These are phyloP conservation scores for Phytophthora idaei DNA, from an alignment of 352 stramenopile species.

Conservation along the genomic window DNA sequence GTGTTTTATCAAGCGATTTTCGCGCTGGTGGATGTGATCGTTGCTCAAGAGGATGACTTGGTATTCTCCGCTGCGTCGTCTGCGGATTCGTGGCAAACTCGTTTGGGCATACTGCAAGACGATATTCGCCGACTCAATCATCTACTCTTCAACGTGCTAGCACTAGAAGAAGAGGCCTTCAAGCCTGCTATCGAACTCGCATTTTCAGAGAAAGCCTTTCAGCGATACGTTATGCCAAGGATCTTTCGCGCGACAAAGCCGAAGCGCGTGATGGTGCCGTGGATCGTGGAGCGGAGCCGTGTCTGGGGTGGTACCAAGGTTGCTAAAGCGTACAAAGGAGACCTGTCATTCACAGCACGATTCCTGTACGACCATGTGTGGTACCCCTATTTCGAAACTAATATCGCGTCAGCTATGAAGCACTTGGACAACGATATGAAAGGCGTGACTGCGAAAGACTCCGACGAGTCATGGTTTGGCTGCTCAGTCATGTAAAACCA, in stretches of 20 bases:
- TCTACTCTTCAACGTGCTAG: conserved; percentile 66
- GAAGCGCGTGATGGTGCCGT: conserved; percentile 76
- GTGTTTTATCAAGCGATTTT: conserved; percentile 70
- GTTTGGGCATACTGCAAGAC: conserved; percentile 56
- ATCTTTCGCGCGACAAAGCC: conserved; percentile 68
- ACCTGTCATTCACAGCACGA: conserved; percentile 73
- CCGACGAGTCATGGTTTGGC: conserved; percentile 63
- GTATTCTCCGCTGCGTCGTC: conserved; percentile 54
- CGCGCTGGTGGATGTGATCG: conserved; percentile 61
- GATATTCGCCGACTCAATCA: conserved; percentile 80
- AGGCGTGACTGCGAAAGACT: conserved; percentile 34
- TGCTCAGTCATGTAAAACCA: conserved; percentile 64
- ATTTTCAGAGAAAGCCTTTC: conserved; percentile 77
- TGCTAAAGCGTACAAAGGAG: conserved; percentile 67
- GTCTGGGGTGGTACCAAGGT: conserved; percentile 70
- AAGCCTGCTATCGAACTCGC: conserved; percentile 63
- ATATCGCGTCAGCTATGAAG: conserved; percentile 79
- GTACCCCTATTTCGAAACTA: conserved; percentile 70
- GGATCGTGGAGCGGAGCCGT: conserved; percentile 80
- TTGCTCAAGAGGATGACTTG: conserved; percentile 59
- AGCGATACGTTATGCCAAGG: conserved; percentile 76
- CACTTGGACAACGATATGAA: conserved; percentile 54
- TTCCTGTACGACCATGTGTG: conserved; percentile 85
- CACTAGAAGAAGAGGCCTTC: conserved; percentile 68
- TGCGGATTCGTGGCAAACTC: conserved; percentile 49